Percentiles rank a stretch among this genome's conserved stretches.
Evolutionary conservation across 306 rosid species (phyloP).

Genomic region (Glycyrrhiza uralensis): DNA sequence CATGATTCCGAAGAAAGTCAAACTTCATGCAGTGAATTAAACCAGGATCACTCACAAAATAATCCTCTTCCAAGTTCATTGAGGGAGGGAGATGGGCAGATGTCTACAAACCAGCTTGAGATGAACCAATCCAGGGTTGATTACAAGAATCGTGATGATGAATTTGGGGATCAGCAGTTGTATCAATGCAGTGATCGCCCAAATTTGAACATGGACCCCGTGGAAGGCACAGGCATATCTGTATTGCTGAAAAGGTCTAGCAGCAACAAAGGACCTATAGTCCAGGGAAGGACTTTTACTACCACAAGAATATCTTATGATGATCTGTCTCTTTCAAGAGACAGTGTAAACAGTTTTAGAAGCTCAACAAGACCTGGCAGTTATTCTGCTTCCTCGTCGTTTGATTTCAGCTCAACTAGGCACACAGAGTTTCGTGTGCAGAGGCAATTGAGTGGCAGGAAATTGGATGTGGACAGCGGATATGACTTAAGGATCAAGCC

Average conservation of each 20-base stretch:
- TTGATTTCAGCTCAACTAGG: constrained; percentile 59
- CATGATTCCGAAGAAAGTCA: constrained; percentile 40
- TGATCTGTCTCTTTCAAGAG: constrained; percentile 58
- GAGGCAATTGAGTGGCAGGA: constrained; percentile 60
- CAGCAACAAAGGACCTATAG: constrained; percentile 69
- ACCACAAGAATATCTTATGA: constrained; percentile 60
- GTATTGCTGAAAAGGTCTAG: constrained; percentile 72
- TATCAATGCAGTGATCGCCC: constrained; percentile 37
- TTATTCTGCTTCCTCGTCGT: constrained; percentile 70
- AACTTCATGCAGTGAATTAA: constrained; percentile 38
- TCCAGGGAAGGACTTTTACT: constrained; percentile 65
- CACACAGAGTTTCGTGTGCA: constrained; percentile 54
- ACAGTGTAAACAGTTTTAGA: constrained; percentile 59
- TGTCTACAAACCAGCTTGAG: constrained; percentile 35
- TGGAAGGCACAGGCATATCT: constrained; percentile 84
- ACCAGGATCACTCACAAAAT: constrained; percentile 38
- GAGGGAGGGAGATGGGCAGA: constrained; percentile 36
- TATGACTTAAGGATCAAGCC: constrained; percentile 45
- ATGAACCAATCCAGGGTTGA: constrained; percentile 31
- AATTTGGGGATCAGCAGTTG: constrained; percentile 43
- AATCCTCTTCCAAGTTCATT: constrained; percentile 34
- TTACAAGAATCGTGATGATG: constrained; percentile 23
- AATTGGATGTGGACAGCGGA: constrained; percentile 43
- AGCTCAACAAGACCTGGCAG: constrained; percentile 75
- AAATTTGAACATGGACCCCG: constrained; percentile 42